A percentile compares a stretch with the other conserved stretches of the same genome.
Conservation (phyloP, 2,329 filamentous ascomycete genomes). For the Nannizzia gypsea region DNA sequence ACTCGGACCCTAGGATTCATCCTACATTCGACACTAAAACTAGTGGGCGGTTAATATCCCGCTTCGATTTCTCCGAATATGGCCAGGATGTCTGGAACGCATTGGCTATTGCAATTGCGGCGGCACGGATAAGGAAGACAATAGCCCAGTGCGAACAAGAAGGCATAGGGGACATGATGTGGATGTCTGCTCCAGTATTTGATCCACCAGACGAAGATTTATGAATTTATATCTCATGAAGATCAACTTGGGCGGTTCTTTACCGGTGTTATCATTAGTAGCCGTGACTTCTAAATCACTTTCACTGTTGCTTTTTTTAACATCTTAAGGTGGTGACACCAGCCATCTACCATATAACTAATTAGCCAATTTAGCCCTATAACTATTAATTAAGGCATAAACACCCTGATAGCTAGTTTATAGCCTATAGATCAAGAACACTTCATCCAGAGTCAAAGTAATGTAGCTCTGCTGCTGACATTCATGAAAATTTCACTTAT, state of each 20-base stretch:
- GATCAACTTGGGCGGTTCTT: background rate
- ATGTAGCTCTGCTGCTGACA: no score
- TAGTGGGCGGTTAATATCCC: slow-evolving; percentile 32
- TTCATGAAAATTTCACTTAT: no score
- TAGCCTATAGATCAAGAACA: no score
- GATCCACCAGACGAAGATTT: background rate
- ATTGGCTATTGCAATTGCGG: slow-evolving; percentile 44
- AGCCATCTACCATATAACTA: background rate
- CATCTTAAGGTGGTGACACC: background rate
- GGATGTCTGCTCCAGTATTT: slow-evolving; percentile 7
- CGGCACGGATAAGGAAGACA: slow-evolving; percentile 42
- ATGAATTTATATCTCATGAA: background rate
- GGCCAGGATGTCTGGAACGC: slow-evolving; percentile 51
- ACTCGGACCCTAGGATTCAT: slow-evolving; percentile 28
- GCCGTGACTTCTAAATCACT: no score
- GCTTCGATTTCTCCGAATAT: slow-evolving; percentile 42
- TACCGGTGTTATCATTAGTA: no score
- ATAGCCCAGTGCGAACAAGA: slow-evolving; percentile 36
- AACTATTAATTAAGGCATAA: no score
- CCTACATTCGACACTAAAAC: slow-evolving; percentile 13
- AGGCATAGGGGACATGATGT: slow-evolving; percentile 14
- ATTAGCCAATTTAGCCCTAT: background rate
- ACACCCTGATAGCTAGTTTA: no score
- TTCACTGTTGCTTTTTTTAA: no score
- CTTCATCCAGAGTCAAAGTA: no score